Percentiles rank a stretch among this genome's conserved stretches.
phyloP scores from a whole-genome alignment of 2,329 filamentous ascomycete species.

The Fusarium pilosicola region DNA sequence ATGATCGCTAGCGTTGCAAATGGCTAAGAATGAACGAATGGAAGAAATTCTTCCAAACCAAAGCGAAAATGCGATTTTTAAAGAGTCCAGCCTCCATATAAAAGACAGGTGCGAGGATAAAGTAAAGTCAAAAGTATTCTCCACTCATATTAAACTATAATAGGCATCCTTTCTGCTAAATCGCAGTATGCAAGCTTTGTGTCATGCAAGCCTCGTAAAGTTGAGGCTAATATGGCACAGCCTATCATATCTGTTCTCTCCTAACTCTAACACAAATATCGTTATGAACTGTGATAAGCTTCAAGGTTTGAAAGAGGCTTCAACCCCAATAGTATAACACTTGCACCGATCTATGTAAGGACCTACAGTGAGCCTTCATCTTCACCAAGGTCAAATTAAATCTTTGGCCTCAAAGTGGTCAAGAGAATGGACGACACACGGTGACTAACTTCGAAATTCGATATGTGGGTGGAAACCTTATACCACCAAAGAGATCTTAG shows the following conservation, averaged over 20 bases:
- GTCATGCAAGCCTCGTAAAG: no score
- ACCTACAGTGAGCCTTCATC: rapidly evolving
- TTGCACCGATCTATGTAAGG: not conserved
- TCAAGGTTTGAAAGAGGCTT: not conserved
- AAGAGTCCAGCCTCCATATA: not conserved
- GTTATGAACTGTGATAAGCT: not conserved
- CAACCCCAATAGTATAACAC: not conserved
- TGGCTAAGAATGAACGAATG: not conserved
- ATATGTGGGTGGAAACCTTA: not conserved
- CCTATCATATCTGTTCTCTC: no score
- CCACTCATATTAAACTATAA: no score
- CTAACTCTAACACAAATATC: not conserved
- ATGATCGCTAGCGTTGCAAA: no score
- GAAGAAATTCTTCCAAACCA: no score
- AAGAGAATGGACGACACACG: no score
- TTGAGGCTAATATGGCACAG: rapidly evolving
- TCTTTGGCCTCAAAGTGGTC: not conserved
- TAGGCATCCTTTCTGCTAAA: rapidly evolving
- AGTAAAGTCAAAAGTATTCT: not conserved
- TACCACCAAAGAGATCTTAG: not conserved
- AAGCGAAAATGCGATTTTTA: not conserved
- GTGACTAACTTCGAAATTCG: not conserved
- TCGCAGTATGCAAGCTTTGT: rapidly evolving
- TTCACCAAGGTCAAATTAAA: not conserved
- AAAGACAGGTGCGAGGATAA: not conserved